Evolutionary conservation across 2,329 filamentous ascomycete genomes (phyloP), one percentile per base, ranked within the genome.

Genomic region (Pseudogymnoascus destructans): DNA sequence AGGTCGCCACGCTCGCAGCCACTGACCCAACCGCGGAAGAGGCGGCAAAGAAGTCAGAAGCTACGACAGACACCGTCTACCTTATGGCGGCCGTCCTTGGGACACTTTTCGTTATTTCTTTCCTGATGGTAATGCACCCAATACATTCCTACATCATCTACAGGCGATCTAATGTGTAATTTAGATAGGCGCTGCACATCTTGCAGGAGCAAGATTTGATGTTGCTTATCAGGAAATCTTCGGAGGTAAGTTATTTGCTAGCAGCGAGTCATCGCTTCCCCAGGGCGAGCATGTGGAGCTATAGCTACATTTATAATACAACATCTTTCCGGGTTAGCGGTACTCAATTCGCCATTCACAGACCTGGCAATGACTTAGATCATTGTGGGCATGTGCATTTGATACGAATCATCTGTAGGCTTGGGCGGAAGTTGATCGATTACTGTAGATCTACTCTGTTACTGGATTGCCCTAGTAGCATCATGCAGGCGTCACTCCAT

Each of bases 151-250:
- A 23, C 46, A 32, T 61, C 6, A 17, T 17, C 15, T 36, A 2
- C 4, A 6, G n/a, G 35, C 5, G 35, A 17, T 17, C 35, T 36
- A 36, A 36, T 17, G 15, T 36, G 35, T 17, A 17, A 15, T 57
- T 57, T 65, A 96, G 91, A 73, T 95, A 64, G 82, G 82, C 58
- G 73, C 80, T 36, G 92, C 92, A 8, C 95, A 83, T 80, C 73
- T 86, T 56, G 77, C 91, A 63, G 91, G 92, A 59, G 90, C 90
- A 27, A 80, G 86, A 59, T 93, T 95, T 71, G 89, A 95, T 70
- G 74, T 86, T 61, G 80, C 84, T 7, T 77, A 79, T 64, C 66
- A 75, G 52, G 76, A 84, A 65, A 65, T 87, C 62, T 76, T 64
- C 59, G 70, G 77, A 58, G 66, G 67, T 36, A 66, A 73, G 61